Conservation (phyloP, 2,329 filamentous ascomycete species). For the Colletotrichum spaethianum region DNA sequence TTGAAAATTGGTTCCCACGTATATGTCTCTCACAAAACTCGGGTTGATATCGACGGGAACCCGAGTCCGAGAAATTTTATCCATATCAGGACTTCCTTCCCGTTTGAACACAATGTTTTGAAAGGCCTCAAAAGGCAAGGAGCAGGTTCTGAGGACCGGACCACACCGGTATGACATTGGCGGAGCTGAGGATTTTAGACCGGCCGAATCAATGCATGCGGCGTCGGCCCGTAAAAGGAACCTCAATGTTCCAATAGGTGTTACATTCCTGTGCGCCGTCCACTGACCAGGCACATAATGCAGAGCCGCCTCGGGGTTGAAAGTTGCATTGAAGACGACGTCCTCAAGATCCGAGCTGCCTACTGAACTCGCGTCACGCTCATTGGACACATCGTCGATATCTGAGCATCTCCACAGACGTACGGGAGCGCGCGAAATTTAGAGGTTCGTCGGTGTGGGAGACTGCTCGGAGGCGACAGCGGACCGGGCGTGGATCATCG, state of each 20-base stretch:
- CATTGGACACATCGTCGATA: too few relatives aligned
- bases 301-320: not conserved
- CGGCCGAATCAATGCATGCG: not conserved
- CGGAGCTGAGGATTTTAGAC: not conserved
- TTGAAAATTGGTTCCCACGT: too few relatives aligned
- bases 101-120: not conserved
- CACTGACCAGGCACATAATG: not conserved
- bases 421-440: not conserved
- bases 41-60: not conserved
- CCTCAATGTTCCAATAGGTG: not conserved
- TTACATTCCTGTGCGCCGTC: not conserved
- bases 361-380: too few relatives aligned
- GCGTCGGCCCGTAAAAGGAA: not conserved
- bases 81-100: not conserved
- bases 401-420: not conserved
- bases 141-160: not conserved
- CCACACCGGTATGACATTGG: not conserved
- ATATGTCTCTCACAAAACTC: not conserved
- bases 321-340: not conserved
- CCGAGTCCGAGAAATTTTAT: not conserved
- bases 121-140: not conserved
- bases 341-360: too few relatives aligned
- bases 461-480: not conserved
- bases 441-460: too few relatives aligned
- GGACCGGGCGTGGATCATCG: not conserved